phyloP scores from a whole-genome alignment of 108 stramenopile genomes.

The Epipyxis sp. region DNA sequence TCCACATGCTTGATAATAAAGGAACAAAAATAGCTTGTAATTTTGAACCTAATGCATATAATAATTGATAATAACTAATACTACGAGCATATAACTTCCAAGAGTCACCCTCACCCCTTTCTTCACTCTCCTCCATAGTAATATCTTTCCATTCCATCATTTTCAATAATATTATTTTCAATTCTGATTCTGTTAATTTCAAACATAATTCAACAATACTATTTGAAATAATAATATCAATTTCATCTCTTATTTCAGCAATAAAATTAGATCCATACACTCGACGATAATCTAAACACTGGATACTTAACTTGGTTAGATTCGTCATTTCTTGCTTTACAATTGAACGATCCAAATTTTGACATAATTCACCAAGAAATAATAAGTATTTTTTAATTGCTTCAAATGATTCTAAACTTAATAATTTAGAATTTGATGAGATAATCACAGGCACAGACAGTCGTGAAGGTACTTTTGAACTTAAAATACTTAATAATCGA shows the following conservation, averaged over 20 bases:
- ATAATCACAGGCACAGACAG: not conserved
- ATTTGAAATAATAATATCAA: not conserved
- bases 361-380: too few relatives aligned
- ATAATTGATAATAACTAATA: not conserved
- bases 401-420: too few relatives aligned
- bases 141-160: not conserved
- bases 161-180: not conserved
- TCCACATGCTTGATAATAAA: not conserved
- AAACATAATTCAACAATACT: constrained; percentile 6
- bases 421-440: too few relatives aligned
- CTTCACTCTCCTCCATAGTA: not conserved
- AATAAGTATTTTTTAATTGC: too few relatives aligned
- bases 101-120: not conserved
- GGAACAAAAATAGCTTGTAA: not conserved
- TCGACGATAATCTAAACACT: not conserved
- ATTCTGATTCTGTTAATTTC: constrained; percentile 25
- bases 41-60: not conserved
- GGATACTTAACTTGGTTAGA: too few relatives aligned
- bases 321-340: too few relatives aligned
- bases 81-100: not conserved
- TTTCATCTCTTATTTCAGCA: not conserved
- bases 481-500: not conserved
- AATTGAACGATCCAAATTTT: too few relatives aligned
- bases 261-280: not conserved
- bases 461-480: not conserved